Conservation (phyloP, 257 asterid species). For the Coffea eugenioides region DNA sequence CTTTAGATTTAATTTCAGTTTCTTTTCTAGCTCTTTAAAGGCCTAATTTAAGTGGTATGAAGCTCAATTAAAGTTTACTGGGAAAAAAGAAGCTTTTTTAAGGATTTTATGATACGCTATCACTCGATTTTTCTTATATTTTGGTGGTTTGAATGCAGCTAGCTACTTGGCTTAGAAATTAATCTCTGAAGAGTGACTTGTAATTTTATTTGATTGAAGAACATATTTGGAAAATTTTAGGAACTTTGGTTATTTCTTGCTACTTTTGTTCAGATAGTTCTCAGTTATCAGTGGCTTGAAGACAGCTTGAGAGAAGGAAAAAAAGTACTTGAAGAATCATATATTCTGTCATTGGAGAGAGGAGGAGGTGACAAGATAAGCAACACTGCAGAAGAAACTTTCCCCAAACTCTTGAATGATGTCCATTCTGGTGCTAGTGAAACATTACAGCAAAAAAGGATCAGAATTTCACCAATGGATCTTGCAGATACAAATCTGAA, state of each 20-base stretch:
- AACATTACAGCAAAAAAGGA: slow-evolving; percentile 41
- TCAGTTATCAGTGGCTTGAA: slow-evolving; percentile 81
- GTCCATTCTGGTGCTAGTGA: slow-evolving; percentile 29
- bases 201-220: no score
- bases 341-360: slow-evolving; percentile 41
- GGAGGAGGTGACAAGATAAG: slow-evolving; percentile 20
- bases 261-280: slow-evolving; percentile 50
- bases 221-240: no score
- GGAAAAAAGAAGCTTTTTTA: no score
- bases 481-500: slow-evolving; percentile 29
- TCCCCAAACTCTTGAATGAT: slow-evolving; percentile 26
- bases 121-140: no score
- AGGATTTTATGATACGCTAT: no score
- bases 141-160: no score
- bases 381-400: slow-evolving; percentile 22
- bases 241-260: background rate
- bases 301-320: slow-evolving; percentile 76
- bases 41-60: background rate
- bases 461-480: slow-evolving; percentile 42
- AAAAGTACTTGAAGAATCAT: slow-evolving; percentile 58
- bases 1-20: background rate
- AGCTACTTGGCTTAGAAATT: background rate
- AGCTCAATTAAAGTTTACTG: no score
- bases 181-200: no score
- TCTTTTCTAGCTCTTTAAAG: no score